These are phyloP conservation scores for Citrus cavaleriei DNA, from an alignment of 345 rosid species.

Conservation along the genomic window DNA sequence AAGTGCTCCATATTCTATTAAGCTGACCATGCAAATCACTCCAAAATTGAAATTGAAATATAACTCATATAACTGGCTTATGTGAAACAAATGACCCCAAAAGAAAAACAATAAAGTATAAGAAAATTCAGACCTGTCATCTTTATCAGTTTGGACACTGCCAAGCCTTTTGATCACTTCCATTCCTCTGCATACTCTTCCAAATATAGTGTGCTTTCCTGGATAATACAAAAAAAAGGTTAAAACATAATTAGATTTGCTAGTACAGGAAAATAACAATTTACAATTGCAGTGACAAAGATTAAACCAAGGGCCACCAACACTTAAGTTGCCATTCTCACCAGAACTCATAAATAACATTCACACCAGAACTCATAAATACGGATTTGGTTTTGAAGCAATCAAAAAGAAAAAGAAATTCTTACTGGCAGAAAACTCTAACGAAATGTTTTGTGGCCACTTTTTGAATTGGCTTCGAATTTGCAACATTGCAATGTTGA, in stretches of 20 bases:
- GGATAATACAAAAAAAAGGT: conserved; percentile 6
- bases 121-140: conserved; percentile 56
- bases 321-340: not conserved
- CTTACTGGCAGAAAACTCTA: not conserved
- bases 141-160: conserved; percentile 91
- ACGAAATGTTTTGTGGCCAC: not conserved
- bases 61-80: not conserved
- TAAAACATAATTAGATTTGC: not conserved
- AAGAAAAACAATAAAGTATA: not conserved
- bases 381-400: not conserved
- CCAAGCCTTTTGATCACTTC: conserved; percentile 95
- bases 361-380: not conserved
- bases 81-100: not conserved
- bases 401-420: not conserved
- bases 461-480: not conserved
- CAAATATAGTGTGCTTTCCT: conserved; percentile 97
- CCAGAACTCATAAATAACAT: not conserved
- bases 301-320: not conserved
- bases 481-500: not conserved
- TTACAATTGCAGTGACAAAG: not conserved
- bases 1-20: not conserved
- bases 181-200: conserved; percentile 90
- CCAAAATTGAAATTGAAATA: not conserved
- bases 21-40: not conserved
- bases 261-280: not conserved